These are phyloP conservation scores for Trichoderma gracile DNA, from an alignment of 2,329 filamentous ascomycete genomes.

Conservation along the genomic window DNA sequence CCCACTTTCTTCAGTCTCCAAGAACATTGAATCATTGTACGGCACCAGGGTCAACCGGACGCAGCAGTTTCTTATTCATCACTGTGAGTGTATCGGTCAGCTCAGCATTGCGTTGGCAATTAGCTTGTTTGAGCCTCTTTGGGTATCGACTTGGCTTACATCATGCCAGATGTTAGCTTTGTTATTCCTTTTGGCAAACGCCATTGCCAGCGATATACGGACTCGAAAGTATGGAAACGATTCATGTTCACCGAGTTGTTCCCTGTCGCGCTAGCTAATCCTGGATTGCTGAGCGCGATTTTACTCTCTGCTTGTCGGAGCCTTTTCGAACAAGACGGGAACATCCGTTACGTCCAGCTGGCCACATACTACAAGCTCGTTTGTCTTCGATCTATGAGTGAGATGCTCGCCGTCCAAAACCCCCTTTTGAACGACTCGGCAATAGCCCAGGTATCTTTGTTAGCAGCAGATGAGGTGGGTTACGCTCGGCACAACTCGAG, in stretches of 20 bases:
- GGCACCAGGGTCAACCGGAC: background rate
- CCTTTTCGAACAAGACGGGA: constrained; percentile 6
- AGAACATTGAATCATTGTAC: background rate
- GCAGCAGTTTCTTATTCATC: constrained; percentile 10
- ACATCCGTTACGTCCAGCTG: background rate
- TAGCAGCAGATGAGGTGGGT: constrained; percentile 16
- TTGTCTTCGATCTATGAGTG: constrained; percentile 15
- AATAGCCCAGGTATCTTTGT: constrained; percentile 12
- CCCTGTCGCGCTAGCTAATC: background rate
- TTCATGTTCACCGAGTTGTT: constrained; percentile 20
- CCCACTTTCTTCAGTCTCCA: background rate
- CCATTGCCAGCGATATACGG: constrained; percentile 8
- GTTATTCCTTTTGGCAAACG: constrained; percentile 16
- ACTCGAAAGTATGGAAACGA: constrained; percentile 10
- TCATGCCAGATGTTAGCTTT: background rate
- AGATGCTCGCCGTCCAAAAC: background rate
- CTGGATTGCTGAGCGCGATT: constrained; percentile 12
- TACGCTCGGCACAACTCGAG: no score
- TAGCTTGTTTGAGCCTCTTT: background rate
- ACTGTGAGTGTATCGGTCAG: background rate
- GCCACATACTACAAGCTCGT: constrained; percentile 12
- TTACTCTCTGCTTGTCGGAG: constrained; percentile 16
- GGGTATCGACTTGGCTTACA: background rate
- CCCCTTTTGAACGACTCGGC: background rate
- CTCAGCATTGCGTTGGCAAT: background rate